Conservation (phyloP, 2,329 filamentous ascomycete species). For the Lachnellula hyalina region DNA sequence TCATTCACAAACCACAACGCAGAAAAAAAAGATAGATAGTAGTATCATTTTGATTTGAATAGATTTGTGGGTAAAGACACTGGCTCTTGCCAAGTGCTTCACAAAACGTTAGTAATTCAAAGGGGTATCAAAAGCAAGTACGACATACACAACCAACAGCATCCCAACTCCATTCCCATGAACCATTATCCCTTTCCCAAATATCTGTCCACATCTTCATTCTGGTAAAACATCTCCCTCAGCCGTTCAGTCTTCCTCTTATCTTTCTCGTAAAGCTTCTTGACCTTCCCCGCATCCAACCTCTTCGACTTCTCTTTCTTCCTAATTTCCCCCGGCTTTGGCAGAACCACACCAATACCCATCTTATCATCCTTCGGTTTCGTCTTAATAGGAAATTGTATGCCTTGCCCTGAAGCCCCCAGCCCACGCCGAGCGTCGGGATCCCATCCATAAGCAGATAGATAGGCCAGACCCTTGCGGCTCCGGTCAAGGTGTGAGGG, state of each 20-base stretch:
- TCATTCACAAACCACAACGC: no score
- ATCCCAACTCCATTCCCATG: not conserved
- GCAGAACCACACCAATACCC: slow-evolving; percentile 58
- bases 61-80: no score
- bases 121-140: not conserved
- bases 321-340: slow-evolving; percentile 31
- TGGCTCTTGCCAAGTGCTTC: not conserved
- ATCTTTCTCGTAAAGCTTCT: slow-evolving; percentile 55
- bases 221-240: slow-evolving; percentile 66
- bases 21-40: no score
- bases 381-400: slow-evolving; percentile 69
- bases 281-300: slow-evolving; percentile 66
- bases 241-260: slow-evolving; percentile 59
- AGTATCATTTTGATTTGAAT: no score
- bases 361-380: slow-evolving; percentile 65
- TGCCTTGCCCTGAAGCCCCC: slow-evolving; percentile 63
- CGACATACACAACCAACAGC: not conserved
- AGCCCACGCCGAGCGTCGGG: slow-evolving; percentile 68
- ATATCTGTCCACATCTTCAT: slow-evolving; percentile 71
- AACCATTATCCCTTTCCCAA: slow-evolving; percentile 18
- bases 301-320: slow-evolving; percentile 42
- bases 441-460: slow-evolving; percentile 67
- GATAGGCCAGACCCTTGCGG: slow-evolving; percentile 62
- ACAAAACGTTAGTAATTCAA: not conserved
- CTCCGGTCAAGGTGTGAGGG: slow-evolving; percentile 66